Evolutionary conservation across 768 basidiomycete genomes (phyloP), one percentile per base, ranked within the genome.

Genomic region (Chalciporus pseudorubinellus): DNA sequence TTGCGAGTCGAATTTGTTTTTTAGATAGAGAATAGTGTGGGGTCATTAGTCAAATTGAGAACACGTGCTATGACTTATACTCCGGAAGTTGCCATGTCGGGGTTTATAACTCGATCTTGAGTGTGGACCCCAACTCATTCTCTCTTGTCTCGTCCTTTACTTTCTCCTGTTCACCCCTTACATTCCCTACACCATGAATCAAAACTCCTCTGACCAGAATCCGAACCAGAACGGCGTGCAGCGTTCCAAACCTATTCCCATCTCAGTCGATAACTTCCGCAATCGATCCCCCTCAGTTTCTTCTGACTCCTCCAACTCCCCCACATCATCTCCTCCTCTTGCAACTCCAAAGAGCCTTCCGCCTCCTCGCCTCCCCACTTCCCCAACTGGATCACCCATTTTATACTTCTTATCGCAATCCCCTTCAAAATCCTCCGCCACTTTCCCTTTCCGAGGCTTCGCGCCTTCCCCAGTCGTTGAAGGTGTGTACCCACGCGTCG

Each of bases 381-480:
- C 84, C 4, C 80, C 86, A 6, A 78, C 80, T 7, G 76, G 75
- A 5, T 88, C 88, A 4, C 89, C 89, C 41, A 84, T 89, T 48
- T 69, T 90, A 44, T 84, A 85, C 65, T 85, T 87, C 68, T 65
- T 89, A 38, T 67, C 66, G 44, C 82, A 85, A 57, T 80, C 83
- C 3, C 82, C 85, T 10, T 41, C 82, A 13, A 83, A 81, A 59
- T 59, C 74, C 0, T 69, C 72, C 13, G 66, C 74, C 4, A 80
- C 82, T 8, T 84, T 85, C 62, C 85, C 86, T 19, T 85, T 84
- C 73, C 79, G 80, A 4, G 65, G 67, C 3, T 72, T 73, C 56
- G 74, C 80, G 1, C 72, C 79, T 9, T 63, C 78, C 7, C 78
- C 82, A 19, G 76, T 86, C 14, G 74, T 79, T 51, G 86, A 89